A percentile compares a stretch with the other conserved stretches of the same genome.
These are phyloP conservation scores for Pseudogymnoascus sp. DNA, from an alignment of 2,329 filamentous ascomycete species.

Conservation along the genomic window DNA sequence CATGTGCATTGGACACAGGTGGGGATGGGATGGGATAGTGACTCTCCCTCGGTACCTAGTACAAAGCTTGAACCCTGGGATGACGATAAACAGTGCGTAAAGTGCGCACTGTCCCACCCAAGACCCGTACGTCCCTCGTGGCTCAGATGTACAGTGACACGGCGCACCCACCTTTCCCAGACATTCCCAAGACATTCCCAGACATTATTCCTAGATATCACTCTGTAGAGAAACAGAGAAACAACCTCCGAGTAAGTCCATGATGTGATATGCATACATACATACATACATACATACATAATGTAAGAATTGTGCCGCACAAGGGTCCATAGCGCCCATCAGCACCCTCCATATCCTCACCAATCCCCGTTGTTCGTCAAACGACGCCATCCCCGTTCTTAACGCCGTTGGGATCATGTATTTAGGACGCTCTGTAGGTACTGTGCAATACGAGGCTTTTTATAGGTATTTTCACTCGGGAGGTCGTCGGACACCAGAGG, in stretches of 20 bases:
- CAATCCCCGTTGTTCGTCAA: not conserved
- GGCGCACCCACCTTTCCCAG: not conserved
- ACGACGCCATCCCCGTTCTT: not conserved
- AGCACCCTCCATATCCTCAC: too few species aligned
- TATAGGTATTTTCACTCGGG: not conserved
- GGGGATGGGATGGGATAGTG: not conserved
- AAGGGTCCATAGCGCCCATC: too few species aligned
- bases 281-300: too few species aligned
- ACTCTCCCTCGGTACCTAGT: not conserved
- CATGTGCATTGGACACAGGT: not conserved
- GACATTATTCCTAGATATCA: not conserved
- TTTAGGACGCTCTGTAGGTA: not conserved
- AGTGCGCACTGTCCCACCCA: not conserved
- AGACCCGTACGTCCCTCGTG: not conserved
- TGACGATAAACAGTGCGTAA: not conserved
- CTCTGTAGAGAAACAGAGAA: too few species aligned
- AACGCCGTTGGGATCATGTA: not conserved
- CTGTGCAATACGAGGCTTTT: not conserved
- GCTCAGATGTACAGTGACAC: not conserved
- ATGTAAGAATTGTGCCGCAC: too few species aligned
- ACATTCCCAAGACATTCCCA: not conserved
- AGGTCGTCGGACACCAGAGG: not conserved
- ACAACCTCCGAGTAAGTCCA: too few species aligned
- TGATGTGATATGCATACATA: too few species aligned
- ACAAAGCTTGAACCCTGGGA: not conserved